A percentile compares a stretch with the other conserved stretches of the same genome.
These are phyloP conservation scores for Vaccinium macrocarpon DNA, from an alignment of 148 eudicot species.

Conservation along the genomic window DNA sequence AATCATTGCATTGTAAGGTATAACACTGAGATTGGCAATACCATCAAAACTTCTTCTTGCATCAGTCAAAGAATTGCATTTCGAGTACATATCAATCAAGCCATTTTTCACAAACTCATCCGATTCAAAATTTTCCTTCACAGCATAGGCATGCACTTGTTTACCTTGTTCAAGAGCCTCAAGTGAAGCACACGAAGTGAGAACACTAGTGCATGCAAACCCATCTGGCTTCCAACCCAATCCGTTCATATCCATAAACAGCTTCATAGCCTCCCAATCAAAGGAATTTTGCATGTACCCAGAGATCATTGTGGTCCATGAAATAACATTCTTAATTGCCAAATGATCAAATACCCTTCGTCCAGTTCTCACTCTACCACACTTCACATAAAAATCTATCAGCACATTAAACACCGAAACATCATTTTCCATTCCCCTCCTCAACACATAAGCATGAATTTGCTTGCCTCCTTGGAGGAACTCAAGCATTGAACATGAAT, in stretches of 20 bases:
- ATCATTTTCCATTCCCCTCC: conserved; percentile 50
- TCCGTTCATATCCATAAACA: conserved; percentile 49
- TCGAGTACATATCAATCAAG: conserved; percentile 74
- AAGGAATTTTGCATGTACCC: conserved; percentile 71
- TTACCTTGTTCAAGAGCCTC: conserved; percentile 52
- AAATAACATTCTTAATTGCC: conserved; percentile 44
- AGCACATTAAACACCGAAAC: conserved; percentile 47
- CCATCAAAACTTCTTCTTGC: conserved; percentile 54
- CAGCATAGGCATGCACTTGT: conserved; percentile 52
- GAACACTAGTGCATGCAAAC: conserved; percentile 62
- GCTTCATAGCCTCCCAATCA: conserved; percentile 43
- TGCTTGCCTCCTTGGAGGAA: conserved; percentile 57
- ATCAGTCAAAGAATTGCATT: conserved; percentile 52
- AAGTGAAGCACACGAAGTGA: conserved; percentile 67
- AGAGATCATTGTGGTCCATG: conserved; percentile 77
- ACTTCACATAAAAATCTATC: conserved; percentile 62
- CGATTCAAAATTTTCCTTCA: conserved; percentile 50
- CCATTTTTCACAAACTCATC: conserved; percentile 70
- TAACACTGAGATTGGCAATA: conserved; percentile 28
- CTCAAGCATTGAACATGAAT: conserved; percentile 51
- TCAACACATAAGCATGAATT: conserved; percentile 55
- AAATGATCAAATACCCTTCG: conserved; percentile 44
- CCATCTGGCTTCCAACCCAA: conserved; percentile 56
- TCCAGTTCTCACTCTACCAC: conserved; percentile 48
- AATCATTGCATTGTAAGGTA: conserved; percentile 70